Base-by-base conservation (phyloP, 208 protist genomes). In the Acanthamoeba lenticulata region DNA sequence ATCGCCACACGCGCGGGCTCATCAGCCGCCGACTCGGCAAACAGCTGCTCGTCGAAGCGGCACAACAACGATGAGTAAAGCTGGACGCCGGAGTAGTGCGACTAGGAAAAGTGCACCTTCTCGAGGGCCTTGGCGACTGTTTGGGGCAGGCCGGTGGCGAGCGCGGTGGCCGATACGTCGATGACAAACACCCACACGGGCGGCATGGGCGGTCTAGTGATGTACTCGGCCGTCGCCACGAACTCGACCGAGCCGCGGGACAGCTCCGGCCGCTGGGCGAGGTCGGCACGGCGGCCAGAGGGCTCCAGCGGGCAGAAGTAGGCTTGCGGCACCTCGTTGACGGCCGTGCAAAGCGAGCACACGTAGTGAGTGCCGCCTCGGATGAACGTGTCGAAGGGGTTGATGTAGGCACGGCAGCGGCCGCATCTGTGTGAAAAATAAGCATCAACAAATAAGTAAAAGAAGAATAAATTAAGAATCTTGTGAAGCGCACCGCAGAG, bases 371-470 rank as follows among this genome's bases (percentile, higher is more conserved):
- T 94, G 34, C 99, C 99, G 69, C 95, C 94, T 89, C 99, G 98
- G 60, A 98, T 96, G 90, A 99, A 99, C 5, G 94, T 97, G 45
- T 98, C 98, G 96, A 99, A 99, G 69, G 99, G 99, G 96, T 99
- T 99, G 85, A 99, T 99, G 96, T 99, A 99, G 42, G 98, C 97
- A 60, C 96, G 96, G 95, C 99, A 99, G 77, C 95, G 89, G 49
- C 93, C 89, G 88, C 97, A 98, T 52, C 96, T 19, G 95, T 62
- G 24, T 94, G n/a, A 34, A 24, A 32, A n/a, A n/a, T n/a, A n/a
- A n/a, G n/a, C n/a, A n/a, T 81, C 15, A 1, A 15, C 24, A 83
- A 79, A 34, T 74, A 19, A 92, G n/a, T 38, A 88, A 19, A 88
- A 0, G 0, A 0, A 88, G 17, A 0, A 49, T 57, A n/a, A 40